Percentiles rank a stretch among this genome's conserved stretches.
Conservation (phyloP, 441 rosid genomes). For the Melastoma candidum region DNA sequence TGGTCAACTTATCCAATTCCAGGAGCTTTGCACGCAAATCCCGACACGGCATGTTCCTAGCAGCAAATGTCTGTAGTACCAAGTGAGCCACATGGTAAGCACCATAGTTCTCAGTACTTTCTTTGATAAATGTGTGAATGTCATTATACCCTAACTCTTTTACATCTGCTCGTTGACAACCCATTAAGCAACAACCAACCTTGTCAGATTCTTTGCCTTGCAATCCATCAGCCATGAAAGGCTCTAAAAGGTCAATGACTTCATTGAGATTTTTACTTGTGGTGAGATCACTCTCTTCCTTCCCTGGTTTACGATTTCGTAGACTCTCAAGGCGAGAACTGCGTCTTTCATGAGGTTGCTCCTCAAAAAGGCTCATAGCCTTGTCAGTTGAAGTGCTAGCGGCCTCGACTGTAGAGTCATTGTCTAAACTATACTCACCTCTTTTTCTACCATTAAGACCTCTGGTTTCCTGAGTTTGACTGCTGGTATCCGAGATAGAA, state of each 20-base stretch:
- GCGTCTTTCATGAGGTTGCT: slow-evolving; percentile 92
- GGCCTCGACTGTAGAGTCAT: slow-evolving; percentile 40
- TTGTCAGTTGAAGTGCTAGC: slow-evolving; percentile 7
- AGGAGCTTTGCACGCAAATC: slow-evolving; percentile 56
- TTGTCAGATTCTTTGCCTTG: slow-evolving; percentile 27
- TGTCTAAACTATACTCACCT: slow-evolving; percentile 31
- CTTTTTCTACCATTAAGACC: slow-evolving; percentile 23
- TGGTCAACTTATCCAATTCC: slow-evolving; percentile 80
- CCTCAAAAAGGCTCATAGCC: slow-evolving; percentile 35
- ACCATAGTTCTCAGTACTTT: slow-evolving; percentile 70
- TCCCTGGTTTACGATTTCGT: slow-evolving; percentile 90
- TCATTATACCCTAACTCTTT: slow-evolving; percentile 38
- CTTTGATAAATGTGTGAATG: slow-evolving; percentile 49
- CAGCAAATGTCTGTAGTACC: slow-evolving; percentile 69
- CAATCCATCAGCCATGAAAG: slow-evolving; percentile 39
- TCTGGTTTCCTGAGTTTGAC: slow-evolving; percentile 35
- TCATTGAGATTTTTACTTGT: slow-evolving; percentile 51
- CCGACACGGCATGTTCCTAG: slow-evolving; percentile 28
- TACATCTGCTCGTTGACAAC: slow-evolving; percentile 31
- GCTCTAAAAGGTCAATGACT: slow-evolving; percentile 63
- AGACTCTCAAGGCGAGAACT: slow-evolving; percentile 97
- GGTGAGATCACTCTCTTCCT: slow-evolving; percentile 72
- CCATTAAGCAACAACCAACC: slow-evolving; percentile 25
- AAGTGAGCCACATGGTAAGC: slow-evolving; percentile 89
- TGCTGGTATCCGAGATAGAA: slow-evolving; percentile 30